Percentiles rank a stretch among this genome's conserved stretches.
Conservation (phyloP, 768 basidiomycete genomes). For the Pisolithus marmoratus region DNA sequence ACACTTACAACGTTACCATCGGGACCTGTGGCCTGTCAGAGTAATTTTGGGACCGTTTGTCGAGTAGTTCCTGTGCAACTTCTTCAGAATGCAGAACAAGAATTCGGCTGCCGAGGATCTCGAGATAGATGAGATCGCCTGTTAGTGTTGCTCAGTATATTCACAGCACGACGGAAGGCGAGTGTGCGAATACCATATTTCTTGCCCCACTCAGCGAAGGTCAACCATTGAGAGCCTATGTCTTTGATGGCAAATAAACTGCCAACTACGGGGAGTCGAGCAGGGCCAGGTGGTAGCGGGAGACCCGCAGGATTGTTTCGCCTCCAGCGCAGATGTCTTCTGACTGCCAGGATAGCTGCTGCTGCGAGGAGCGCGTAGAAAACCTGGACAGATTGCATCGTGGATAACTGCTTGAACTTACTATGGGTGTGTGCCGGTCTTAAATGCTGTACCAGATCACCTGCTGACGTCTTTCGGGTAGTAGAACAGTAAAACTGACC, state of each 20-base stretch:
- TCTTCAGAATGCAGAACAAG: slow-evolving; percentile 20
- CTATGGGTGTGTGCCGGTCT: no score
- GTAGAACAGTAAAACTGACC: no score
- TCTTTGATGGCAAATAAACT: slow-evolving; percentile 38
- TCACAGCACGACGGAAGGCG: background rate
- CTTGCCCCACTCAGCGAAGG: slow-evolving; percentile 36
- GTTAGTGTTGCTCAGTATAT: background rate
- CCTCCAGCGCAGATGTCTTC: slow-evolving; percentile 2
- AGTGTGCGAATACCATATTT: slow-evolving; percentile 30
- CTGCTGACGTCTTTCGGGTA: no score
- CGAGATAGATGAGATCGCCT: slow-evolving; percentile 24
- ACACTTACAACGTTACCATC: slow-evolving; percentile 17
- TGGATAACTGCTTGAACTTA: background rate
- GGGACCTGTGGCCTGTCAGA: slow-evolving; percentile 22
- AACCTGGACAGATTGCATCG: background rate
- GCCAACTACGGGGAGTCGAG: slow-evolving; percentile 36
- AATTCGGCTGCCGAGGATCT: slow-evolving; percentile 20
- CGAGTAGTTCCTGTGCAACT: slow-evolving; percentile 21
- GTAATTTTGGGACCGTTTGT: slow-evolving; percentile 23
- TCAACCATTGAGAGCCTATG: slow-evolving; percentile 34
- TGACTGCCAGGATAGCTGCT: background rate
- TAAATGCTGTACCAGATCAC: no score
- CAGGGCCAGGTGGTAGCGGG: slow-evolving; percentile 38
- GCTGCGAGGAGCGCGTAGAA: background rate
- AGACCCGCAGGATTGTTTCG: slow-evolving; percentile 14